Percentiles rank a stretch among this genome's conserved stretches.
These are phyloP conservation scores for Lodderomyces metapsilosis DNA, from an alignment of 1,139 yeast genomes.

Conservation along the genomic window DNA sequence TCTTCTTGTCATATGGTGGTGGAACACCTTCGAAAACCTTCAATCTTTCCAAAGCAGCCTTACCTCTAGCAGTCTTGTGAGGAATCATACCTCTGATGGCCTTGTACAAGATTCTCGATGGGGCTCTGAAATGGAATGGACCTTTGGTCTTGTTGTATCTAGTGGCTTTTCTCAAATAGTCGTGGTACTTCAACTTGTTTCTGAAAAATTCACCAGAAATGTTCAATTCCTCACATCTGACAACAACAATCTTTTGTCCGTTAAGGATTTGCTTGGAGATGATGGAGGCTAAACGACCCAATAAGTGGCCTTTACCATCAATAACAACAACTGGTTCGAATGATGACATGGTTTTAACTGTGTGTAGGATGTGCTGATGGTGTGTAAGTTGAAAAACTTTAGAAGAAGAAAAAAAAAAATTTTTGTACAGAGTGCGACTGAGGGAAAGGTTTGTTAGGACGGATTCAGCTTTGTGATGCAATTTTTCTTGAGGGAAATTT, in stretches of 20 bases:
- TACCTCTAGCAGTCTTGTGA: conserved; percentile 99
- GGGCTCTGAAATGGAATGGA: conserved; percentile 99
- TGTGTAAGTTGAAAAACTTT: conserved; percentile 5
- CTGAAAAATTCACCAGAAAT: conserved; percentile 99
- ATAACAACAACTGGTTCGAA: conserved; percentile 96
- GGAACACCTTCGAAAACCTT: conserved; percentile 99
- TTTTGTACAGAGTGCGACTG: conserved; percentile 5
- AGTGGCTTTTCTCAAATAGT: conserved; percentile 98
- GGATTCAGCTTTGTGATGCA: neutral
- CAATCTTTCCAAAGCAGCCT: conserved; percentile 98
- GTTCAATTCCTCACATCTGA: conserved; percentile 97
- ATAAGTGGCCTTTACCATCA: conserved; percentile 99
- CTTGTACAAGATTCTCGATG: conserved; percentile 99
- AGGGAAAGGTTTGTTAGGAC: neutral
- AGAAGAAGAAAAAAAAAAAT: conserved; percentile 9
- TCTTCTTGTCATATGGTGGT: conserved; percentile 99
- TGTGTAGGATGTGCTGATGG: conserved; percentile 2
- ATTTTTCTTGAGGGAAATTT: neutral
- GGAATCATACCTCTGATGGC: conserved; percentile 99
- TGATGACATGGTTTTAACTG: conserved; percentile 61
- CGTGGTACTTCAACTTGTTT: conserved; percentile 99
- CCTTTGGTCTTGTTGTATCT: conserved; percentile 98
- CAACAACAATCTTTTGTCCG: conserved; percentile 98
- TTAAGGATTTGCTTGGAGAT: conserved; percentile 97
- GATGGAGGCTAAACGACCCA: conserved; percentile 99